Evolutionary conservation across 1,139 yeast species (phyloP).

Genomic region (Pneumocystis wakefieldiae): DNA sequence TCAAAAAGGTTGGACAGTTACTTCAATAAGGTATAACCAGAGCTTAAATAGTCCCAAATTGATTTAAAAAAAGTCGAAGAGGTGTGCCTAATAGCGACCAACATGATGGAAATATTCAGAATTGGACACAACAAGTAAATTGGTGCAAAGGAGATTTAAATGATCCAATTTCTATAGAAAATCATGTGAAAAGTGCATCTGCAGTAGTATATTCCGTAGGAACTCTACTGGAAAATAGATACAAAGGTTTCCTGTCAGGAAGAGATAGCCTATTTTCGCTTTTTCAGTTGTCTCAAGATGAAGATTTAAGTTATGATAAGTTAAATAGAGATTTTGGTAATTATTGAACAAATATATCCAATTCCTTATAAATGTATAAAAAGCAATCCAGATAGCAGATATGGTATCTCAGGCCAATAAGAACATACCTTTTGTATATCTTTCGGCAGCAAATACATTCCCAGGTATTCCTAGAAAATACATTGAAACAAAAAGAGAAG

Average conservation of each 20-base stretch:
- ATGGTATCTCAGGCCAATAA: not conserved
- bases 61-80: not conserved
- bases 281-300: not conserved
- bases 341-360: not conserved
- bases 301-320: not conserved
- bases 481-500: constrained; percentile 10
- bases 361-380: not conserved
- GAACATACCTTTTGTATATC: constrained; percentile 7
- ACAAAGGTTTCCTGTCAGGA: constrained; percentile 5
- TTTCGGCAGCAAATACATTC: constrained; percentile 13
- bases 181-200: constrained; percentile 1
- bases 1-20: constrained; percentile 14
- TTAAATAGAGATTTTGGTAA: constrained; percentile 1
- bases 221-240: constrained; percentile 8
- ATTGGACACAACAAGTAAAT: constrained; percentile 7
- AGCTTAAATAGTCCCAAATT: not conserved
- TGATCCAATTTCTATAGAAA: constrained; percentile 4
- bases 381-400: constrained; percentile 4
- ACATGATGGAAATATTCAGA: not conserved
- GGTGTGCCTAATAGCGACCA: not conserved
- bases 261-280: not conserved
- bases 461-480: constrained; percentile 12
- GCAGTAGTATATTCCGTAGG: constrained; percentile 11
- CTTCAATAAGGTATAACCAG: constrained; percentile 11
- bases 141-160: constrained; percentile 11